These are phyloP conservation scores for Celoporthe dispersa DNA, from an alignment of 2,329 filamentous ascomycete genomes.

Conservation along the genomic window DNA sequence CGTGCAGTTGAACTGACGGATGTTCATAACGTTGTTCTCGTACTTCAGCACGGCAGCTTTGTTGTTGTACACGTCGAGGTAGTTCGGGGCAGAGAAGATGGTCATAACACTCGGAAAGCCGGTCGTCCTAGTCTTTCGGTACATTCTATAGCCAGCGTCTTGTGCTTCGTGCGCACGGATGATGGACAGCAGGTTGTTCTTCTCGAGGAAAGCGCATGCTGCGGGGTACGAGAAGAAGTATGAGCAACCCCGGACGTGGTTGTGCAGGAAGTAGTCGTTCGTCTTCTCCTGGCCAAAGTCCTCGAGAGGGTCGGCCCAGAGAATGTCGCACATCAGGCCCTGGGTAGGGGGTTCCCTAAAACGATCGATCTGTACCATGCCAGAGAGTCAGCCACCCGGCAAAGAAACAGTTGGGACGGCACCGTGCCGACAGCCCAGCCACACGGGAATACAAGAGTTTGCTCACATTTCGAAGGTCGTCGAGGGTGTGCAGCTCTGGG, in stretches of 20 bases:
- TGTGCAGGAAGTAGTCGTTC: constrained; percentile 96
- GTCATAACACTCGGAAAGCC: constrained; percentile 99
- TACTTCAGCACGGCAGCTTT: constrained; percentile 99
- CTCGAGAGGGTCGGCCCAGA: constrained; percentile 97
- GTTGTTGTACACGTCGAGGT: constrained; percentile 99
- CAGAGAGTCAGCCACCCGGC: constrained; percentile 28
- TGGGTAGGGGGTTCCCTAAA: constrained; percentile 98
- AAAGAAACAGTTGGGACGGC: neutral
- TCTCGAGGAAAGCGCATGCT: constrained; percentile 95
- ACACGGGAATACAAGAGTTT: neutral
- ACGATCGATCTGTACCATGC: constrained; percentile 75
- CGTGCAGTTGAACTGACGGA: constrained; percentile 99
- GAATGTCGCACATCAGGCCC: constrained; percentile 97
- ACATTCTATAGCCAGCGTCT: constrained; percentile 98
- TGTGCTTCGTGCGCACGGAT: constrained; percentile 98
- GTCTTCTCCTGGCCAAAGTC: constrained; percentile 99
- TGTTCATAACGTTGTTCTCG: constrained; percentile 99
- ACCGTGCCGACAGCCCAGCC: constrained; percentile 4
- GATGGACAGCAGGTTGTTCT: constrained; percentile 96
- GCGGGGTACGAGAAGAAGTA: constrained; percentile 99
- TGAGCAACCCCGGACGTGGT: constrained; percentile 96
- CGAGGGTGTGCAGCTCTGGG: constrained; percentile 92
- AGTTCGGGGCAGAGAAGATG: constrained; percentile 98
- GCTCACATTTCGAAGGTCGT: constrained; percentile 86
- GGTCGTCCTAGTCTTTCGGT: constrained; percentile 95